A percentile compares a stretch with the other conserved stretches of the same genome.
These are phyloP conservation scores for Beauveria scarabaeidicola DNA, from an alignment of 2,329 filamentous ascomycete genomes.

Conservation along the genomic window DNA sequence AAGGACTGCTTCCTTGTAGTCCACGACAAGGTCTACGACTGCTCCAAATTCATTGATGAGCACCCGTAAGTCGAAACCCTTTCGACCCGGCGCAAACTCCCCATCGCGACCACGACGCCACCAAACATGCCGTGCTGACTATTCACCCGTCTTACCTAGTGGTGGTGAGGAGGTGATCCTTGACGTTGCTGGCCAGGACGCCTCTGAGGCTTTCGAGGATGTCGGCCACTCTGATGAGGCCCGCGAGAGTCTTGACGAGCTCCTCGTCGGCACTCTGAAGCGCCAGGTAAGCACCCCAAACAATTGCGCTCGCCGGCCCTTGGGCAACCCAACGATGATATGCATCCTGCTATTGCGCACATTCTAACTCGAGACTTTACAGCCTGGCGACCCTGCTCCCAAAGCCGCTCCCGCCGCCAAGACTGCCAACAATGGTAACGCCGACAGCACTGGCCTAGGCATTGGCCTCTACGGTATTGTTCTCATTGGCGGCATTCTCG, in stretches of 20 bases:
- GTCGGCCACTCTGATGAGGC: constrained; percentile 99
- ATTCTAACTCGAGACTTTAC: constrained; percentile 12
- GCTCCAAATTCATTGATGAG: constrained; percentile 86
- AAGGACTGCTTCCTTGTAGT: constrained; percentile 89
- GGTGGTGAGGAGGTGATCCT: constrained; percentile 98
- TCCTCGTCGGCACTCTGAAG: constrained; percentile 72
- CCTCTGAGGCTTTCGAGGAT: constrained; percentile 97
- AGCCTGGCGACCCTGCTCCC: constrained; percentile 73
- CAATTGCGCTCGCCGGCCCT: not conserved
- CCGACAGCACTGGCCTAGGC: constrained; percentile 52
- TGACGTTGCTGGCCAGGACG: constrained; percentile 91
- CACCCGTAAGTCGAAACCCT: constrained; percentile 61
- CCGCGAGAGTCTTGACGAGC: constrained; percentile 77
- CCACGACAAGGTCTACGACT: constrained; percentile 95
- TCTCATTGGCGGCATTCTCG: constrained; percentile 65
- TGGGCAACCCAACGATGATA: not conserved
- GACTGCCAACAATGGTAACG: constrained; percentile 40
- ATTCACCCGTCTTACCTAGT: constrained; percentile 36
- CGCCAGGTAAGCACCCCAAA: constrained; percentile 52
- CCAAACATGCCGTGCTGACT: not conserved
- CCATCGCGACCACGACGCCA: not conserved
- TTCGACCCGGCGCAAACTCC: not conserved
- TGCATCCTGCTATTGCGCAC: not conserved
- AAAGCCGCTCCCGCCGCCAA: constrained; percentile 46
- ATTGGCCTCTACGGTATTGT: constrained; percentile 75